Conservation (phyloP, 75 land plant genomes). For the Ceratopteris richardii region DNA sequence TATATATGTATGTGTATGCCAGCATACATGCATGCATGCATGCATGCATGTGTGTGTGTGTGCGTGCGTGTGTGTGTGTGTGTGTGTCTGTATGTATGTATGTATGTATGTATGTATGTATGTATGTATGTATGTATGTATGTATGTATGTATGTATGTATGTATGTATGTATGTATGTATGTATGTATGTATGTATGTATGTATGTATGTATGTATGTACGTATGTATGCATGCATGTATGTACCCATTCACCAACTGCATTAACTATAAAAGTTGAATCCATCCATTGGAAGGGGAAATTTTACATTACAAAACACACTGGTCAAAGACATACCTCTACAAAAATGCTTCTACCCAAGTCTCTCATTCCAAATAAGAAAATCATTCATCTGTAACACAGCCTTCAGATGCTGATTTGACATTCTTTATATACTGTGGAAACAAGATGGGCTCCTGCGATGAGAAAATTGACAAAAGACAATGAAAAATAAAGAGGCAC, state of each 20-base stretch:
- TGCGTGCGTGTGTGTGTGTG: not conserved
- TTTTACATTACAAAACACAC: not conserved
- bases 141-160: not conserved
- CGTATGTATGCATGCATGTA: not conserved
- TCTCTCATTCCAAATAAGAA: not conserved
- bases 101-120: no score
- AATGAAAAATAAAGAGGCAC: not conserved
- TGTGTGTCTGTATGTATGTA: not conserved
- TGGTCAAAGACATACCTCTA: not conserved
- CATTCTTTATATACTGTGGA: conserved; percentile 80
- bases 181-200: not conserved
- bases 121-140: not conserved
- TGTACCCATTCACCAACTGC: not conserved
- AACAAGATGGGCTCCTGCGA: conserved; percentile 4
- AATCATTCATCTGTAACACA: conserved; percentile 88
- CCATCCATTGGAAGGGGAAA: no score
- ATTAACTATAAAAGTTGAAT: not conserved
- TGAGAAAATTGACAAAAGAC: conserved; percentile 1
- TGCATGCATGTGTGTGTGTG: no score
- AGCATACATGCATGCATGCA: no score
- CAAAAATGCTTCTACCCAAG: not conserved
- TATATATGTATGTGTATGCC: no score
- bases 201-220: not conserved
- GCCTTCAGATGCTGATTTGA: conserved; percentile 76
- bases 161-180: not conserved